Conservation (phyloP, 176 grass and related monocot genomes). For the Hyparrhenia diplandra region DNA sequence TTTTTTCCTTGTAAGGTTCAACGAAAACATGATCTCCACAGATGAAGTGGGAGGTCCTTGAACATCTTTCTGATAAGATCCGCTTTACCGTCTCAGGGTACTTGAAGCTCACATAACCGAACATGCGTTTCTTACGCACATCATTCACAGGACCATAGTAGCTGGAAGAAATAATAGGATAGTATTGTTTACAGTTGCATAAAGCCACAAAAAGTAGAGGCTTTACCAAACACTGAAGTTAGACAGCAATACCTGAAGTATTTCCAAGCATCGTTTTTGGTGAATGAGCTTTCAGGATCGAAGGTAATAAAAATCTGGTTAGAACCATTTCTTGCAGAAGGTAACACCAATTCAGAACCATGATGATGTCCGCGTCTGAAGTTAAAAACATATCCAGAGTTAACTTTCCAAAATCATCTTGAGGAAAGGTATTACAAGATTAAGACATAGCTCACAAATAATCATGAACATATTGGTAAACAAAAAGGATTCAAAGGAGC, state of each 20-base stretch:
- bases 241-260: slow-evolving; percentile 51
- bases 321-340: slow-evolving; percentile 22
- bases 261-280: slow-evolving; percentile 34
- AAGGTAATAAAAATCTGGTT: slow-evolving; percentile 68
- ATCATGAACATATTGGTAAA: slow-evolving; percentile 7
- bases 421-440: neutral
- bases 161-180: slow-evolving; percentile 29
- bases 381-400: neutral
- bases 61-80: slow-evolving; percentile 42
- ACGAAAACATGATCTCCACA: neutral
- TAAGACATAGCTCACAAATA: neutral
- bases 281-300: slow-evolving; percentile 55
- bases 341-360: slow-evolving; percentile 26
- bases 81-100: slow-evolving; percentile 37
- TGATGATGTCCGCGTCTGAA: slow-evolving; percentile 36
- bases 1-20: slow-evolving; percentile 45
- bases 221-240: neutral
- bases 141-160: slow-evolving; percentile 43
- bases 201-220: neutral
- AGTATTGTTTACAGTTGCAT: slow-evolving; percentile 17
- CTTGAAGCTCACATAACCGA: slow-evolving; percentile 73
- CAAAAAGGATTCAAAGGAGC: neutral
- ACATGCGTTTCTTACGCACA: slow-evolving; percentile 43
- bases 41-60: slow-evolving; percentile 54
- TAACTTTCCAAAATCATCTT: neutral